Percentiles rank a stretch among this genome's conserved stretches.
Conservation (phyloP, 2,329 filamentous ascomycete species). For the Plenodomus lindquistii region DNA sequence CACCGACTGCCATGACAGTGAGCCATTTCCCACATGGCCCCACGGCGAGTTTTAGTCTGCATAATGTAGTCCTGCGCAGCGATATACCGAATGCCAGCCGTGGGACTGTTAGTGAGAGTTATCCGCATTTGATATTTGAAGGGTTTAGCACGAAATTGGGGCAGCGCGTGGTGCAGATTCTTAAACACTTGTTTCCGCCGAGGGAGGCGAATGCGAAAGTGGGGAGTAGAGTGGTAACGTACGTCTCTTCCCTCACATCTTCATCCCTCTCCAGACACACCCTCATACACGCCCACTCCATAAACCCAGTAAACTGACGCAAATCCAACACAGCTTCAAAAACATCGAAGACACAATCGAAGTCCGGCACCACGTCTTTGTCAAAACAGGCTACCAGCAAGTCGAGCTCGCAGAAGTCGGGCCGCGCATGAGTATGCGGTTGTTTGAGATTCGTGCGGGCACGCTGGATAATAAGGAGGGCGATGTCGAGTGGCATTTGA, state of each 20-base stretch:
- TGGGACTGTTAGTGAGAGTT: constrained; percentile 88
- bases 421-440: constrained; percentile 93
- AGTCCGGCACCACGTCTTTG: constrained; percentile 91
- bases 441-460: constrained; percentile 90
- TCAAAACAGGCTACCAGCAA: constrained; percentile 85
- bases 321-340: constrained; percentile 52
- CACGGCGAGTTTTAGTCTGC: constrained; percentile 82
- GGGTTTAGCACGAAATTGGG: constrained; percentile 84
- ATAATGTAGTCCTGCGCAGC: constrained; percentile 89
- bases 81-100: constrained; percentile 88
- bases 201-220: constrained; percentile 78
- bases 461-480: constrained; percentile 94
- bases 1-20: constrained; percentile 84
- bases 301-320: constrained; percentile 2
- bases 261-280: neutral
- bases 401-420: constrained; percentile 59
- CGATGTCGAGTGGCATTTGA: constrained; percentile 94
- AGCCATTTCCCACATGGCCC: constrained; percentile 88
- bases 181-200: constrained; percentile 94
- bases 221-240: constrained; percentile 82
- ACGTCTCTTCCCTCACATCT: constrained; percentile 1
- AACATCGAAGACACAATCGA: constrained; percentile 89
- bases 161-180: constrained; percentile 79
- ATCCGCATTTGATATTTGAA: constrained; percentile 94
- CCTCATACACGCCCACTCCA: constrained; percentile 6